phyloP scores from a whole-genome alignment of 805 yeast genomes.

The Yarrowia divulgata region DNA sequence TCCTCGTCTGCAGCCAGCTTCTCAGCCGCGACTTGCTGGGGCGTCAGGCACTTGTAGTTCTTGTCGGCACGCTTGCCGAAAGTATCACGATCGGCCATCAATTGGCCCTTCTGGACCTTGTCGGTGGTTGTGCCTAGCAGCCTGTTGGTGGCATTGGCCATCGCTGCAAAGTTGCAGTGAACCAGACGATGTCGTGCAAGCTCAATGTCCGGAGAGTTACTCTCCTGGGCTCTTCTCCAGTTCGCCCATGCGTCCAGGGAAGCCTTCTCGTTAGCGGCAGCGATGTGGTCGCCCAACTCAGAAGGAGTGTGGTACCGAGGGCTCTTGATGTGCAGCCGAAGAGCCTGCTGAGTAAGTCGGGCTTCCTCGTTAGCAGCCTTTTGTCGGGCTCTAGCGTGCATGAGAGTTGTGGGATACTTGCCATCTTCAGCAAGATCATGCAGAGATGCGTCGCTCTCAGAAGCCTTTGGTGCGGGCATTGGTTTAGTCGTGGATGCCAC shows the following conservation, averaged over 20 bases:
- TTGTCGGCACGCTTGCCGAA: background rate
- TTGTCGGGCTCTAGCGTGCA: background rate
- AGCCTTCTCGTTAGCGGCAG: background rate
- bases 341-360: slow-evolving; percentile 14
- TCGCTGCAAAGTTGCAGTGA: background rate
- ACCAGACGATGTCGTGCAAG: background rate
- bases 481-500: background rate
- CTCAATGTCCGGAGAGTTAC: slow-evolving; percentile 1
- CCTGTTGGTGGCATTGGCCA: background rate
- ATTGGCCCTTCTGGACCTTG: slow-evolving; percentile 1
- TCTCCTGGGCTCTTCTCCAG: slow-evolving; percentile 10
- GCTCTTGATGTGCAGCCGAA: background rate
- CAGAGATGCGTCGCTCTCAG: background rate
- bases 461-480: too few relatives aligned
- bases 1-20: slow-evolving; percentile 4
- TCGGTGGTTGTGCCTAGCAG: background rate
- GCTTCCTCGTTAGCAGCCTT: slow-evolving; percentile 4
- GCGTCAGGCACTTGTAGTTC: slow-evolving; percentile 2
- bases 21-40: background rate
- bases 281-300: background rate
- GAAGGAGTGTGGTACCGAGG: background rate
- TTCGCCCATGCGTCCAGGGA: background rate
- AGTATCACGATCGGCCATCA: background rate
- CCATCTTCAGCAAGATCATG: background rate
- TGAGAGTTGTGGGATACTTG: background rate